A percentile compares a stretch with the other conserved stretches of the same genome.
These are phyloP conservation scores for Hanseniaspora valbyensis DNA, from an alignment of 805 yeast species.

Conservation along the genomic window DNA sequence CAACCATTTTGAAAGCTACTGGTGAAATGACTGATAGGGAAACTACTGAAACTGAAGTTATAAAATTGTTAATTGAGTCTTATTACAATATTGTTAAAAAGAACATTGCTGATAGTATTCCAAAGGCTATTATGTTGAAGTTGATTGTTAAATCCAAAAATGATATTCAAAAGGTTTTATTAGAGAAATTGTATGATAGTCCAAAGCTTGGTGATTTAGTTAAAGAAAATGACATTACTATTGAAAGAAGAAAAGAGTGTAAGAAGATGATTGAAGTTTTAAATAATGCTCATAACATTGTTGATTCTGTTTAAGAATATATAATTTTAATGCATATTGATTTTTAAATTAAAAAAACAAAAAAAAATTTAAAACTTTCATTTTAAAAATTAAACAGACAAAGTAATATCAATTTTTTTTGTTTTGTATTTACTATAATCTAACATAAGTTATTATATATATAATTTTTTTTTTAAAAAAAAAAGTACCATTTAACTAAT, in stretches of 20 bases:
- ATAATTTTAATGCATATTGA: background rate
- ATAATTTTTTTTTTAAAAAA: no score
- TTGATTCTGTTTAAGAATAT: constrained; percentile 33
- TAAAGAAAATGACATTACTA: constrained; percentile 83
- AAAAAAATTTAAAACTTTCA: no score
- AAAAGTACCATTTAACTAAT: no score
- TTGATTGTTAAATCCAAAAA: constrained; percentile 73
- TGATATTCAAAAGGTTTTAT: constrained; percentile 79
- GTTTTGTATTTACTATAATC: no score
- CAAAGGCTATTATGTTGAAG: constrained; percentile 90
- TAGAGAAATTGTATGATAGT: constrained; percentile 74
- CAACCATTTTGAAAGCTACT: constrained; percentile 83
- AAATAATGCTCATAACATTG: constrained; percentile 82
- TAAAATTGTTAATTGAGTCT: constrained; percentile 79
- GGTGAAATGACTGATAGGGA: constrained; percentile 90
- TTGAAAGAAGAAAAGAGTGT: constrained; percentile 90
- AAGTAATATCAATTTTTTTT: no score
- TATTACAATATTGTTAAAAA: constrained; percentile 88
- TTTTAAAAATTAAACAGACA: no score
- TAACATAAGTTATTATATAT: no score
- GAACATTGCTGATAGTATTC: constrained; percentile 85
- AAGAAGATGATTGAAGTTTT: constrained; percentile 89
- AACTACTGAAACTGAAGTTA: constrained; percentile 92
- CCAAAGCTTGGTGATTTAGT: constrained; percentile 66
- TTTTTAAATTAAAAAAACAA: no score